Evolutionary conservation across 345 rosid genomes (phyloP).

Genomic region (Carallia pectinifolia): DNA sequence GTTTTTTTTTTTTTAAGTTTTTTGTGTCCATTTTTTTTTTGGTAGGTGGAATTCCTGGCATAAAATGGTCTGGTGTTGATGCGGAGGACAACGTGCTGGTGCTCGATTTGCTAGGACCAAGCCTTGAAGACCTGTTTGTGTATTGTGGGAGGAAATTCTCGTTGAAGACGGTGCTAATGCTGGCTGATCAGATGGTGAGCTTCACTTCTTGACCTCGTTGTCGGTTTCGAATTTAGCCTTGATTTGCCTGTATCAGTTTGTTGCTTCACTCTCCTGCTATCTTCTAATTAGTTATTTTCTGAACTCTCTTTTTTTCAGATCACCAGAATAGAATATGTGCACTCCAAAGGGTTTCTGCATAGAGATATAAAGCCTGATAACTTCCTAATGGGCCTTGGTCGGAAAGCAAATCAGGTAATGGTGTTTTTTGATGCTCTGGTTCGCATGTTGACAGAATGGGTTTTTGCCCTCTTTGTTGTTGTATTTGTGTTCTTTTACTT

Average conservation of each 20-base stretch:
- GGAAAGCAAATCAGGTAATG: slow-evolving; percentile 71
- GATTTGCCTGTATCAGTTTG: not conserved
- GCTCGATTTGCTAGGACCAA: slow-evolving; percentile 92
- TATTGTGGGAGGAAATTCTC: slow-evolving; percentile 93
- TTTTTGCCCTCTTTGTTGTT: not conserved
- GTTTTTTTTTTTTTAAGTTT: not conserved
- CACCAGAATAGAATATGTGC: slow-evolving; percentile 65
- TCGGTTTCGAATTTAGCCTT: not conserved
- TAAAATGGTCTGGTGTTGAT: slow-evolving; percentile 87
- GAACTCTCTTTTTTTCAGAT: slow-evolving; percentile 33
- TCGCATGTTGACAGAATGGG: not conserved
- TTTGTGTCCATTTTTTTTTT: not conserved
- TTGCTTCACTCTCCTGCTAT: too few relatives aligned
- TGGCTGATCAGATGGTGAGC: slow-evolving; percentile 93
- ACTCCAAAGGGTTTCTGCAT: slow-evolving; percentile 79
- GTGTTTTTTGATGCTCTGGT: not conserved
- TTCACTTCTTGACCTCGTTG: not conserved
- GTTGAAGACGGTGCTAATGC: slow-evolving; percentile 76
- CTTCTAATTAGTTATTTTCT: slow-evolving; percentile 4
- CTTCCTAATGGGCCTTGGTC: slow-evolving; percentile 77
- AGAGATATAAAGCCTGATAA: slow-evolving; percentile 83
- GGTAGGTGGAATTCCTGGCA: slow-evolving; percentile 78
- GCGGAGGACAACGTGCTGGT: slow-evolving; percentile 78
- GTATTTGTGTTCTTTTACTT: not conserved
- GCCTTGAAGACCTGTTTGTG: slow-evolving; percentile 88